These are phyloP conservation scores for Pseudogymnoascus sp. DNA, from an alignment of 2,329 filamentous ascomycete species.

Conservation along the genomic window DNA sequence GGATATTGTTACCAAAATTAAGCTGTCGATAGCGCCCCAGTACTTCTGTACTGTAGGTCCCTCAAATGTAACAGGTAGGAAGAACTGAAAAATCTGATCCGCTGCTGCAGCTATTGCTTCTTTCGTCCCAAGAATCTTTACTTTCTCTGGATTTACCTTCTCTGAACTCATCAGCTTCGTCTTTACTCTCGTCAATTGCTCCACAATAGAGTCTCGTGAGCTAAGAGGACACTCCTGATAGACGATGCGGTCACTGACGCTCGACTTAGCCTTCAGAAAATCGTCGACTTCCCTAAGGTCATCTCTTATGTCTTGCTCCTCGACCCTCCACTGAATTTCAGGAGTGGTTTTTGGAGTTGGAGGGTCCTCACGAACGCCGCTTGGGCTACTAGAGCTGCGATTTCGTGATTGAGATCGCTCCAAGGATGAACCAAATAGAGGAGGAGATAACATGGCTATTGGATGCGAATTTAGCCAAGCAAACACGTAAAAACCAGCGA, in stretches of 20 bases:
- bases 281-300: conserved; percentile 17
- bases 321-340: not conserved
- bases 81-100: conserved; percentile 34
- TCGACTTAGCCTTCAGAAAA: conserved; percentile 15
- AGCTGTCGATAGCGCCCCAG: conserved; percentile 34
- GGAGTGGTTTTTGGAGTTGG: conserved; percentile 5
- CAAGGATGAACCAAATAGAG: not conserved
- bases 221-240: conserved; percentile 13
- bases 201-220: conserved; percentile 11
- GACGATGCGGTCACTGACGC: conserved; percentile 14
- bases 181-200: conserved; percentile 7
- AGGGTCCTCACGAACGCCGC: not conserved
- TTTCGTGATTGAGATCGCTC: not conserved
- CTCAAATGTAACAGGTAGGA: conserved; percentile 31
- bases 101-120: conserved; percentile 35
- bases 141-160: conserved; percentile 14
- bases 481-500: conserved; percentile 21
- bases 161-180: conserved; percentile 5
- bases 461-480: conserved; percentile 16
- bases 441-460: not conserved
- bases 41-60: conserved; percentile 34
- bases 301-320: conserved; percentile 7
- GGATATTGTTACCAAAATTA: conserved; percentile 1
- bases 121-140: conserved; percentile 20
- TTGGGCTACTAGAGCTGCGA: conserved; percentile 1